Evolutionary conservation across 306 rosid species (phyloP), one percentile per base, ranked within the genome.

Genomic region (Aeschynomene evenia): DNA sequence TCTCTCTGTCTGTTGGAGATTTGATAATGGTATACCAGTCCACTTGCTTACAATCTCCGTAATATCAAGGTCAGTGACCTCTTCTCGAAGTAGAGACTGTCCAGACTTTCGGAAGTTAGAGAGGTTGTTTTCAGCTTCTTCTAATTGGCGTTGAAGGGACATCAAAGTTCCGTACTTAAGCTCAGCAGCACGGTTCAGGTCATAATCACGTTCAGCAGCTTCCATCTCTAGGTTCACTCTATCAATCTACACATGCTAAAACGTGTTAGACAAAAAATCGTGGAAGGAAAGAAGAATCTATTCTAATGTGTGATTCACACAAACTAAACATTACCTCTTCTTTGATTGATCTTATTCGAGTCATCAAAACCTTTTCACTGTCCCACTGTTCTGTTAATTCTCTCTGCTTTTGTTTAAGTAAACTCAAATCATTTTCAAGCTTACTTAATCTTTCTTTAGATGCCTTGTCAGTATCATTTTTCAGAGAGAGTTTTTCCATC

Each of bases 141-240:
- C 86, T 52, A 90, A 64, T 55, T 85, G 96, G 61, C 90, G 97
- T 63, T 89, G 89, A 67, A 93, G 90, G 75, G 91, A 75, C 74
- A 84, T 85, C 20, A 81, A 71, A 46, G 97, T 91, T 76, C 97
- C 99, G 64, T 94, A 94, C 75, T 91, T 94, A 45, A 94, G 96
- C 80, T 94, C 99, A 24, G 99, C 99, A 42, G 99, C 99, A 42
- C 97, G 96, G 80, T 57, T 94, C 60, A 94, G 78, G 80, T 94
- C 87, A 80, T 88, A 89, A 58, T 89, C 99, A 57, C 96, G 94
- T 77, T 89, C 96, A 33, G 99, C 96, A 60, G 99, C 96, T 72
- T 91, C 97, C 89, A 94, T 87, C 85, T 94, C 99, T 18, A 85
- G 85, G 88, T 94, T 94, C 65, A 94, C 99, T 84, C 99, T 84